A percentile compares a stretch with the other conserved stretches of the same genome.
phyloP scores from a whole-genome alignment of 345 rosid species.

The Acer negundo region DNA sequence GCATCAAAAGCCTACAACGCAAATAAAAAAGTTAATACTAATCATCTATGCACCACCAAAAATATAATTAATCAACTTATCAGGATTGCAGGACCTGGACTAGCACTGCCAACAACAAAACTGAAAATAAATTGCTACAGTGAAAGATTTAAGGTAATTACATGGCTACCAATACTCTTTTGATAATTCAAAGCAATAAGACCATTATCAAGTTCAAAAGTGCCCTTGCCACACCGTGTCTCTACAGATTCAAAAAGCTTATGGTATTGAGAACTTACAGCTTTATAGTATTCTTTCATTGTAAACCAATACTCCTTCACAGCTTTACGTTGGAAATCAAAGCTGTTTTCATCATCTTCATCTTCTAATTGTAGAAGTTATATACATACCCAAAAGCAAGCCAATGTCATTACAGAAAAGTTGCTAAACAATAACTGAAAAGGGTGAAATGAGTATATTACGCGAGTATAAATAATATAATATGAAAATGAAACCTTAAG shows the following conservation, averaged over 20 bases:
- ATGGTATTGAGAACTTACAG: conserved; percentile 42
- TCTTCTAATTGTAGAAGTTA: conserved; percentile 25
- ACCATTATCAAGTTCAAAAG: not conserved
- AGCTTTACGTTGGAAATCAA: conserved; percentile 50
- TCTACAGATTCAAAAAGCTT: no score
- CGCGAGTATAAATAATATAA: not conserved
- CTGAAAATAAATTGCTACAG: no score
- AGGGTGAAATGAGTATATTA: not conserved
- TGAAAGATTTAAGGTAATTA: not conserved
- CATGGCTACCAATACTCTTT: not conserved
- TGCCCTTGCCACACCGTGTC: not conserved
- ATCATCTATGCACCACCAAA: not conserved
- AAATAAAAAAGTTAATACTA: conserved; percentile 11
- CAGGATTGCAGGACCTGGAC: not conserved
- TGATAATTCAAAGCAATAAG: not conserved
- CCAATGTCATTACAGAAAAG: conserved; percentile 11
- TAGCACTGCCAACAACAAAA: no score
- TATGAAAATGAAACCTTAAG: not conserved
- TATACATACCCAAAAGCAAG: conserved; percentile 20
- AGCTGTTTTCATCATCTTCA: conserved; percentile 50
- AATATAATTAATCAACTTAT: not conserved
- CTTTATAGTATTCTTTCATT: conserved; percentile 65
- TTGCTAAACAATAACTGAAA: not conserved
- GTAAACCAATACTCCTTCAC: conserved; percentile 53
- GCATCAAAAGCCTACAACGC: conserved; percentile 59